phyloP scores from a whole-genome alignment of 352 stramenopile species.

The Blastocystis sp. region DNA sequence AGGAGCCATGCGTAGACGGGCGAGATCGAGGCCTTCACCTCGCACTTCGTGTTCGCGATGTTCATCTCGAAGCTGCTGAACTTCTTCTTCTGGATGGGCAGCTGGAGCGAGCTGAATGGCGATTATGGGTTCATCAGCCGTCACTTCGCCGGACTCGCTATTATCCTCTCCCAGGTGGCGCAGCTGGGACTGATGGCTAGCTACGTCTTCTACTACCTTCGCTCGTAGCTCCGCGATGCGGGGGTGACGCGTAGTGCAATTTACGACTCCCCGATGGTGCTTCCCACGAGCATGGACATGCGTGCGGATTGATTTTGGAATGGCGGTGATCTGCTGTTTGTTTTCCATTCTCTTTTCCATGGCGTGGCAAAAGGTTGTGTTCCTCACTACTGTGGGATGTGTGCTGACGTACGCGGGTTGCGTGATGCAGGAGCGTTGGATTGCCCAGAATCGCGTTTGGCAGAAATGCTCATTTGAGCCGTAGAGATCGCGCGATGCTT shows the following conservation, averaged over 20 bases:
- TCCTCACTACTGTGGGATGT: neutral
- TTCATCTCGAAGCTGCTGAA: constrained; percentile 90
- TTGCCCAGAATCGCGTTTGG: neutral
- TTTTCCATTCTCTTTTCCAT: constrained; percentile 17
- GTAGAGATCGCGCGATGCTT: neutral
- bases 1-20: constrained; percentile 76
- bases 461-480: neutral
- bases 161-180: constrained; percentile 86
- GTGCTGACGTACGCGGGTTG: neutral
- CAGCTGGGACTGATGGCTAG: constrained; percentile 96
- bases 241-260: constrained; percentile 35
- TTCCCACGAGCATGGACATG: constrained; percentile 63
- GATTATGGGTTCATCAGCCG: constrained; percentile 47
- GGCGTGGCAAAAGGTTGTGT: neutral
- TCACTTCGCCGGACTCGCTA: constrained; percentile 48
- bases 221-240: neutral
- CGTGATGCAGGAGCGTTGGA: neutral
- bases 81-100: constrained; percentile 96
- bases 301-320: constrained; percentile 20
- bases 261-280: constrained; percentile 54
- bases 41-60: constrained; percentile 89
- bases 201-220: constrained; percentile 80
- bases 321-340: neutral
- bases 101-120: constrained; percentile 92
- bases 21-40: constrained; percentile 77